Conservation (phyloP, 768 basidiomycete genomes). For the Hemileccinum impolitum region DNA sequence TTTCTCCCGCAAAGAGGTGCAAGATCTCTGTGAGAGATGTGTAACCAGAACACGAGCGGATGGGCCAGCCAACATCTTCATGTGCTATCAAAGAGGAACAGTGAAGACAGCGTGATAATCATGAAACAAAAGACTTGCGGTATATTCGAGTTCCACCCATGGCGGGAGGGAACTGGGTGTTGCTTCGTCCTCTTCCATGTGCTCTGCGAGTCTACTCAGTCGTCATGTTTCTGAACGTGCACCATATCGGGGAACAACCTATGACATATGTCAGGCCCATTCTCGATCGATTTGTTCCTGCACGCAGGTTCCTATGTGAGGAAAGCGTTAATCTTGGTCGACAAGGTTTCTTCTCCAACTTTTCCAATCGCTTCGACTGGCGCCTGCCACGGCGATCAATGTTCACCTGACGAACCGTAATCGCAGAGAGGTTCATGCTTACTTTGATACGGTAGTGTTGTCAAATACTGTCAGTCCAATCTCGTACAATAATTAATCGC, state of each 20-base stretch:
- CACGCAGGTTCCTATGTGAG: no score
- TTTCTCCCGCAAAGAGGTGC: conserved; percentile 43
- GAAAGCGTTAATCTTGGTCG: no score
- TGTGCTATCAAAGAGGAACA: conserved; percentile 53
- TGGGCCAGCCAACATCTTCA: conserved; percentile 73
- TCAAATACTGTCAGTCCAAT: no score
- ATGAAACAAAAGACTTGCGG: conserved; percentile 38
- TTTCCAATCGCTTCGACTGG: no score
- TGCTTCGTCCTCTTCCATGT: conserved; percentile 93
- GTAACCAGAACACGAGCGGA: conserved; percentile 75
- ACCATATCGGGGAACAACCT: conserved; percentile 33
- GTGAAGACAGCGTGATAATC: conserved; percentile 3
- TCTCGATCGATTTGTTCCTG: background rate
- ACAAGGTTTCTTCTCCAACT: no score
- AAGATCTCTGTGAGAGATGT: conserved; percentile 74
- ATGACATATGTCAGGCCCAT: conserved; percentile 58
- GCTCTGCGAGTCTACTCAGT: conserved; percentile 49
- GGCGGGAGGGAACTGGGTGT: conserved; percentile 66
- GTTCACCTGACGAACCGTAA: no score
- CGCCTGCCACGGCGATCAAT: no score
- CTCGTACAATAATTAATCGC: no score
- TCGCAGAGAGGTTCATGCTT: no score
- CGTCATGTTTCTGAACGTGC: background rate
- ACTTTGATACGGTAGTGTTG: no score
- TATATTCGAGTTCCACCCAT: conserved; percentile 94